Evolutionary conservation across 768 basidiomycete species (phyloP).

Genomic region (Amyloporia xantha): DNA sequence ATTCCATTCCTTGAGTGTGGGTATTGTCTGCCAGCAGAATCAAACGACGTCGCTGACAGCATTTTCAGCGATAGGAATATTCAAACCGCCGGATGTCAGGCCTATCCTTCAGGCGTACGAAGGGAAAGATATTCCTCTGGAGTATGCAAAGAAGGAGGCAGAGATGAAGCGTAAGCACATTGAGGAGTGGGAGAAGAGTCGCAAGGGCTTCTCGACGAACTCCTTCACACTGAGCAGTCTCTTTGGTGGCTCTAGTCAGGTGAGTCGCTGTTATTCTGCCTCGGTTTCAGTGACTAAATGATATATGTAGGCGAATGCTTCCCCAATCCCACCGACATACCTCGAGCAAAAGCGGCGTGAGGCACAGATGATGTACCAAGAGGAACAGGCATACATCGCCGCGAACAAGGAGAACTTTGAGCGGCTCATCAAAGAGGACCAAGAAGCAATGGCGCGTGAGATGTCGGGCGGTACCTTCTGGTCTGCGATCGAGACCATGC

Average conservation of each 20-base stretch:
- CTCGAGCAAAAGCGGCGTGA: conserved; percentile 45
- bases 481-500: conserved; percentile 18
- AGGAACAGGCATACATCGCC: conserved; percentile 46
- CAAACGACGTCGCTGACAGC: neutral
- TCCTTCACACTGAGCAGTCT: conserved; percentile 40
- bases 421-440: conserved; percentile 44
- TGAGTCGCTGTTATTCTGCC: conserved; percentile 10
- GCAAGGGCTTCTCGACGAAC: conserved; percentile 31
- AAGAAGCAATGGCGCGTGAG: conserved; percentile 40
- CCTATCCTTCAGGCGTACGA: conserved; percentile 79
- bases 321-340: conserved; percentile 40
- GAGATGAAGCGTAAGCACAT: conserved; percentile 72
- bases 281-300: neutral
- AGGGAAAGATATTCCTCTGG: conserved; percentile 82
- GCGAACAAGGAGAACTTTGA: conserved; percentile 47
- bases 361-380: conserved; percentile 44
- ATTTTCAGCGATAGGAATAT: conserved; percentile 79
- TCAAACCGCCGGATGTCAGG: conserved; percentile 80
- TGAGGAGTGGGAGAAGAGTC: conserved; percentile 68
- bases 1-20: conserved; percentile 95
- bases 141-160: conserved; percentile 85
- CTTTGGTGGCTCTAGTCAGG: conserved; percentile 32
- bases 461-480: conserved; percentile 37
- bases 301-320: conserved; percentile 16
- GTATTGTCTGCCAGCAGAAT: too few species aligned